phyloP scores from a whole-genome alignment of 163 green algal species.

The Chlorella variabilis region DNA sequence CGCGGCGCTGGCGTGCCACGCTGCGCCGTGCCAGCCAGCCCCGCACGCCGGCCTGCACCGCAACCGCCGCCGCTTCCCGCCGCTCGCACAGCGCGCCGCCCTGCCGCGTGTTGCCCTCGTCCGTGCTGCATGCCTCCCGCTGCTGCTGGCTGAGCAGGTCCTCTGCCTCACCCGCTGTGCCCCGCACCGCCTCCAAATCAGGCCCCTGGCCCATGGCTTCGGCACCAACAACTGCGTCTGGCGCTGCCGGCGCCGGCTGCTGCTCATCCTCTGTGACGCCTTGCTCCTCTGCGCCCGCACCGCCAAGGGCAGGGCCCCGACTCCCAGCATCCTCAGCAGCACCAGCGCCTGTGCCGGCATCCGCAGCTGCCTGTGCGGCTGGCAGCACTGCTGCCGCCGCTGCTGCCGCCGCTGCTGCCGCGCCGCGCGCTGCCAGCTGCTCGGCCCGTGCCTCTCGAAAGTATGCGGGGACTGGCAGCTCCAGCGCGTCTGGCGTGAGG shows the following conservation, averaged over 20 bases:
- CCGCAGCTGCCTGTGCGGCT: not conserved
- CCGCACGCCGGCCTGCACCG: slow-evolving; percentile 72
- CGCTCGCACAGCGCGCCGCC: slow-evolving; percentile 3
- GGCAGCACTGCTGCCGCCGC: not conserved
- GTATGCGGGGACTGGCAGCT: slow-evolving; percentile 85
- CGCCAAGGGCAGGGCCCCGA: no score
- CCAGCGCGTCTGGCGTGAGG: slow-evolving; percentile 82
- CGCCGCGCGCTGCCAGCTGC: slow-evolving; percentile 47
- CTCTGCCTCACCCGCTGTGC: not conserved
- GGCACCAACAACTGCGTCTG: no score
- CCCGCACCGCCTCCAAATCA: no score
- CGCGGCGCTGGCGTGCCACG: slow-evolving; percentile 39
- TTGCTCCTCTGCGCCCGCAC: no score
- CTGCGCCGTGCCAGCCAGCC: slow-evolving; percentile 71
- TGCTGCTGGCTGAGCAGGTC: not conserved
- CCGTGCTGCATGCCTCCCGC: not conserved
- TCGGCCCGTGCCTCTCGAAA: slow-evolving; percentile 76
- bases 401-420: not conserved
- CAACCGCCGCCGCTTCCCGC: slow-evolving; percentile 63
- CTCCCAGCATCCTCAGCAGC: no score
- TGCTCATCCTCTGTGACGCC: no score
- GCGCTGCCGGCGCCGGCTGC: no score
- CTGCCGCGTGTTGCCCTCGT: not conserved
- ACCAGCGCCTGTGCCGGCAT: not conserved
- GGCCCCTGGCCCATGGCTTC: no score